A percentile compares a stretch with the other conserved stretches of the same genome.
Evolutionary conservation across 1,139 yeast genomes (phyloP).

Genomic region (Yamadazyma mexicana): DNA sequence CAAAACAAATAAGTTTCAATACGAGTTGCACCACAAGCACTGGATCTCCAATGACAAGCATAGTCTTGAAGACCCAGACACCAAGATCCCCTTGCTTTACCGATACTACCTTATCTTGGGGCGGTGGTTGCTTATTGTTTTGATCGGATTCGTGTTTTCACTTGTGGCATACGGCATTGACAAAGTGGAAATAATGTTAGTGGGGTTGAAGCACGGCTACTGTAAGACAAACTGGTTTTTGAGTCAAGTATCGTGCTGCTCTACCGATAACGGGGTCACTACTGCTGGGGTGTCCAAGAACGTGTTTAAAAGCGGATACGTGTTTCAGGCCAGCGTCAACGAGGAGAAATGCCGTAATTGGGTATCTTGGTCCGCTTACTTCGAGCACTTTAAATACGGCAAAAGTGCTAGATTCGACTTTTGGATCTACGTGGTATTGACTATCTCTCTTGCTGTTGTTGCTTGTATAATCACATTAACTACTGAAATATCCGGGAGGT

Average conservation of each 20-base stretch:
- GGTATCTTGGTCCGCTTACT: conserved; percentile 46
- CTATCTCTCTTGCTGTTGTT: conserved; percentile 44
- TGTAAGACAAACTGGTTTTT: conserved; percentile 49
- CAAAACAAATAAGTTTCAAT: conserved; percentile 47
- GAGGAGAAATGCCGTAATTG: conserved; percentile 36
- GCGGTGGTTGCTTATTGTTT: conserved; percentile 52
- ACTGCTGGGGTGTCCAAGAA: conserved; percentile 11
- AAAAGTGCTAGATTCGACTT: conserved; percentile 27
- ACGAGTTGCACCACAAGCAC: conserved; percentile 27
- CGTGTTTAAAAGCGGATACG: conserved; percentile 24
- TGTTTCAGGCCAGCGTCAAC: conserved; percentile 12
- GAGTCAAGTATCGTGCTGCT: conserved; percentile 49
- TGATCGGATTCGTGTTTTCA: conserved; percentile 51
- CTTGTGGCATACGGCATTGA: conserved; percentile 55
- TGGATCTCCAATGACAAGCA: conserved; percentile 14
- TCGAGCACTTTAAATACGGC: conserved; percentile 22
- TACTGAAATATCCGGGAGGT: conserved; percentile 40
- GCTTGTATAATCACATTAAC: conserved; percentile 51
- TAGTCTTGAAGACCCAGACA: not conserved
- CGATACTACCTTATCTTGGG: conserved; percentile 29
- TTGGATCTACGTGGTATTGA: conserved; percentile 38
- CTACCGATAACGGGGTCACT: conserved; percentile 3
- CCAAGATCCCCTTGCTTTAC: conserved; percentile 24
- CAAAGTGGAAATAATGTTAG: conserved; percentile 48
- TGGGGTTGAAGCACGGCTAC: conserved; percentile 57